A percentile compares a stretch with the other conserved stretches of the same genome.
phyloP scores from a whole-genome alignment of 2,329 filamentous ascomycete genomes.

The Seiridium unicorne region DNA sequence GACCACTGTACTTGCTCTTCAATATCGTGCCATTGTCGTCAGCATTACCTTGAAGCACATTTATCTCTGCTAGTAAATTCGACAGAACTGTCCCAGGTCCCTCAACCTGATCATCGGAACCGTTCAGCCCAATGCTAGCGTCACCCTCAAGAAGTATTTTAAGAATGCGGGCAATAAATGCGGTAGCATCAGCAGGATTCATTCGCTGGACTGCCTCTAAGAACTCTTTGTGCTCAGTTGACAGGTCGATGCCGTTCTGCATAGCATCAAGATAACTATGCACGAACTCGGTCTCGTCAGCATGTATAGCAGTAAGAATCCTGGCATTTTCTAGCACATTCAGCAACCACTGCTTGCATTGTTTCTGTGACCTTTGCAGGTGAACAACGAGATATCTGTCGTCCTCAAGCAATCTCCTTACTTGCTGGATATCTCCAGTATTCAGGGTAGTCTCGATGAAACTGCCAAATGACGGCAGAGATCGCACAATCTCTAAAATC shows the following conservation, averaged over 20 bases:
- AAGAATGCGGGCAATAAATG: conserved; percentile 41
- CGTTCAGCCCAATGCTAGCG: conserved; percentile 30
- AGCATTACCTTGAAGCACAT: conserved; percentile 43
- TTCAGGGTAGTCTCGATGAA: conserved; percentile 48
- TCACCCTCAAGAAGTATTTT: conserved; percentile 36
- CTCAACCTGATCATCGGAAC: conserved; percentile 29
- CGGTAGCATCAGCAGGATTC: conserved; percentile 46
- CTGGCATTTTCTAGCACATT: conserved; percentile 49
- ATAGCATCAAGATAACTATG: conserved; percentile 62
- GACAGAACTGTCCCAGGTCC: conserved; percentile 33
- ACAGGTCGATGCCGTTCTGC: conserved; percentile 48
- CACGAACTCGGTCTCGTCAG: conserved; percentile 37
- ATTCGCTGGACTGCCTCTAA: conserved; percentile 60
- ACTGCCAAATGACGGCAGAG: conserved; percentile 66
- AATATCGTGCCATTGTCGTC: conserved; percentile 49
- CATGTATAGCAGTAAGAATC: conserved; percentile 37
- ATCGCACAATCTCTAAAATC: conserved; percentile 67
- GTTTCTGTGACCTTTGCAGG: conserved; percentile 32
- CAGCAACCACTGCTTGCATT: conserved; percentile 35
- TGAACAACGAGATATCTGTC: conserved; percentile 49
- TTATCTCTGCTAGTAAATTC: conserved; percentile 43
- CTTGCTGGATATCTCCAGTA: conserved; percentile 36
- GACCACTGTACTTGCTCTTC: conserved; percentile 73
- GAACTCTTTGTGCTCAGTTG: conserved; percentile 51
- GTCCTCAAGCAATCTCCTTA: conserved; percentile 57